These are phyloP conservation scores for Globisporangium irregulare DNA, from an alignment of 352 stramenopile species.

Conservation along the genomic window DNA sequence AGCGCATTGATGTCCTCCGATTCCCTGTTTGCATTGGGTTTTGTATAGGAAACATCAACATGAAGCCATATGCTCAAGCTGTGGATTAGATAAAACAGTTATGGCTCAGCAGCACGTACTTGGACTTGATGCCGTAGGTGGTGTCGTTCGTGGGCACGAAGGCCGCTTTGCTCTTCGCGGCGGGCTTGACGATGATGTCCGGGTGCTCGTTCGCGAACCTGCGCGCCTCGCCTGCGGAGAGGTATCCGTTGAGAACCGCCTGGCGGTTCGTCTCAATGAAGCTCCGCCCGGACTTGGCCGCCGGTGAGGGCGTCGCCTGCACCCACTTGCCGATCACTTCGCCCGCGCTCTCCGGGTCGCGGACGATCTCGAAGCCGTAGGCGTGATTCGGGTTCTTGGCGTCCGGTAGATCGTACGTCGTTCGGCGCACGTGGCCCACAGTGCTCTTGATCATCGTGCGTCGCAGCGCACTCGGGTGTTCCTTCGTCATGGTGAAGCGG, in stretches of 20 bases:
- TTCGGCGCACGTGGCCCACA: slow-evolving; percentile 53
- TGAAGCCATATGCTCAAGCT: neutral
- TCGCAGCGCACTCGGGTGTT: slow-evolving; percentile 44
- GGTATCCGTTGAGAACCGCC: slow-evolving; percentile 51
- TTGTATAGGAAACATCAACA: neutral
- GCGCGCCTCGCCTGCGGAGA: slow-evolving; percentile 56
- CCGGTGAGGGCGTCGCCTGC: slow-evolving; percentile 57
- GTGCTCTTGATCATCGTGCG: slow-evolving; percentile 84
- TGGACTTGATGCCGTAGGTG: slow-evolving; percentile 76
- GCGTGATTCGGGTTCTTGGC: slow-evolving; percentile 53
- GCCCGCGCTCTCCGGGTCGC: slow-evolving; percentile 68
- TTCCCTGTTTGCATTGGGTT: slow-evolving; percentile 24
- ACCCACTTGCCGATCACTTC: slow-evolving; percentile 77
- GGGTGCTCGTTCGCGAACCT: slow-evolving; percentile 68
- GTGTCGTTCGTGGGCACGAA: slow-evolving; percentile 56
- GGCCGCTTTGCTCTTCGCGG: slow-evolving; percentile 47
- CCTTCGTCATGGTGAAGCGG: slow-evolving; percentile 23
- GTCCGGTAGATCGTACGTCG: slow-evolving; percentile 71
- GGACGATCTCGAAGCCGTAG: slow-evolving; percentile 67
- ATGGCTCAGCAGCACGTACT: slow-evolving; percentile 27
- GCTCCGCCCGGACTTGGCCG: slow-evolving; percentile 55
- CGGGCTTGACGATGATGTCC: slow-evolving; percentile 66
- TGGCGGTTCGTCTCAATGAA: slow-evolving; percentile 83
- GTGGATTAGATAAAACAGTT: neutral
- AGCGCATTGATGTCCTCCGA: slow-evolving; percentile 74